Conservation (phyloP, 2,329 filamentous ascomycete species). For the Thelonectria olida region DNA sequence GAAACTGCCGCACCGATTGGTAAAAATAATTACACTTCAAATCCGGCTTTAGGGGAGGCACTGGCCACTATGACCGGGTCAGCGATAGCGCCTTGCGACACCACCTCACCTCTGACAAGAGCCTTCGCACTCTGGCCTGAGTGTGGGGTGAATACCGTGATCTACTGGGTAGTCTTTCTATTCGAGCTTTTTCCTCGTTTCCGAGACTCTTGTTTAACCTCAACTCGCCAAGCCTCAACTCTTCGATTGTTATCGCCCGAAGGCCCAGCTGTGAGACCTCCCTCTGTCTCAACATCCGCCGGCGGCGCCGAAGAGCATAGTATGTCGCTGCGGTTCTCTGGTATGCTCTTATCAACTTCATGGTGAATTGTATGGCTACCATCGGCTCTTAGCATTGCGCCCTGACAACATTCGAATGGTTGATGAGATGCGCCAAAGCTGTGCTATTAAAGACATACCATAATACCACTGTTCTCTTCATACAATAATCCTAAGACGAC, state of each 20-base stretch:
- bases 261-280: neutral
- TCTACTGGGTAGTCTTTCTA: neutral
- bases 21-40: neutral
- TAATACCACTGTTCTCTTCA: too few species aligned
- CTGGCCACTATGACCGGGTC: neutral
- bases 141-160: constrained; percentile 8
- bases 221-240: neutral
- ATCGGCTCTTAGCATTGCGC: neutral
- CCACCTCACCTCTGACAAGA: neutral
- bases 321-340: neutral
- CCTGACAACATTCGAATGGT: neutral
- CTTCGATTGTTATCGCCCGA: neutral
- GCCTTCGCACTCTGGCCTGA: neutral
- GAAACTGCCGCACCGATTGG: neutral
- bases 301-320: constrained; percentile 13
- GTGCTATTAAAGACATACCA: too few species aligned
- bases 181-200: neutral
- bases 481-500: too few species aligned
- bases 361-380: constrained; percentile 1
- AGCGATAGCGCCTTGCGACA: constrained; percentile 4
- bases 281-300: constrained; percentile 8
- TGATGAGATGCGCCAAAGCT: too few species aligned
- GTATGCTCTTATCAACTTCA: neutral
- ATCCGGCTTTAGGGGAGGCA: neutral
- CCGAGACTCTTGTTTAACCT: neutral